Percentiles rank a stretch among this genome's conserved stretches.
These are phyloP conservation scores for Cerrena zonata DNA, from an alignment of 1,284 basidiomycete species.

Conservation along the genomic window DNA sequence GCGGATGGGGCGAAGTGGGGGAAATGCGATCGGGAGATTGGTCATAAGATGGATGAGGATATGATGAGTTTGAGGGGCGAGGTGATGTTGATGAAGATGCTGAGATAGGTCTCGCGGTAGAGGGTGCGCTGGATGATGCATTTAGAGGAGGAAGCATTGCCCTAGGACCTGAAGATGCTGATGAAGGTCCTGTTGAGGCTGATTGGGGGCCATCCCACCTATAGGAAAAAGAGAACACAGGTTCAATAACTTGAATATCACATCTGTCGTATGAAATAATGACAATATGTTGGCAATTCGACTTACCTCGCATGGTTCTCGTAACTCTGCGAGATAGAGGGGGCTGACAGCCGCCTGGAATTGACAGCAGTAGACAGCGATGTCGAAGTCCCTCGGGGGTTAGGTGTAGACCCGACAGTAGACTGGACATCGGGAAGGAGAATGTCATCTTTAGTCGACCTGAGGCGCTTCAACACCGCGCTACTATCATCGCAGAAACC, in stretches of 20 bases:
- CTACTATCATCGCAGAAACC: conserved; percentile 51
- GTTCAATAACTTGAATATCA: not conserved
- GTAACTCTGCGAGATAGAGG: not conserved
- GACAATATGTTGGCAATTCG: not conserved
- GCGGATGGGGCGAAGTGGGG: not conserved
- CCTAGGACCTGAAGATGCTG: not conserved
- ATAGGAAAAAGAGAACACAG: too few species aligned
- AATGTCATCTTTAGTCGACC: conserved; percentile 39
- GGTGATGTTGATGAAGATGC: not conserved
- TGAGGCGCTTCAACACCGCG: conserved; percentile 54
- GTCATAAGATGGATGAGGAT: not conserved
- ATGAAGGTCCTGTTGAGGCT: not conserved
- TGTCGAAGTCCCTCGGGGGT: not conserved
- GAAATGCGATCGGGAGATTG: not conserved
- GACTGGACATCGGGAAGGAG: not conserved
- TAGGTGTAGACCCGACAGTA: not conserved
- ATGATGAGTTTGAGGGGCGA: not conserved
- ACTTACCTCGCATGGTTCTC: too few species aligned
- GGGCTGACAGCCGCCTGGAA: not conserved
- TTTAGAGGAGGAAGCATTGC: not conserved
- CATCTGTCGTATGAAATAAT: not conserved
- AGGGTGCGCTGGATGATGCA: not conserved
- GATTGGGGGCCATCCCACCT: not conserved
- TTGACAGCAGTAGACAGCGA: not conserved
- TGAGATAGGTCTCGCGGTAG: not conserved